Evolutionary conservation across 371 early-diverging fungal species (phyloP).

Genomic region (Chytridium lagenaria): DNA sequence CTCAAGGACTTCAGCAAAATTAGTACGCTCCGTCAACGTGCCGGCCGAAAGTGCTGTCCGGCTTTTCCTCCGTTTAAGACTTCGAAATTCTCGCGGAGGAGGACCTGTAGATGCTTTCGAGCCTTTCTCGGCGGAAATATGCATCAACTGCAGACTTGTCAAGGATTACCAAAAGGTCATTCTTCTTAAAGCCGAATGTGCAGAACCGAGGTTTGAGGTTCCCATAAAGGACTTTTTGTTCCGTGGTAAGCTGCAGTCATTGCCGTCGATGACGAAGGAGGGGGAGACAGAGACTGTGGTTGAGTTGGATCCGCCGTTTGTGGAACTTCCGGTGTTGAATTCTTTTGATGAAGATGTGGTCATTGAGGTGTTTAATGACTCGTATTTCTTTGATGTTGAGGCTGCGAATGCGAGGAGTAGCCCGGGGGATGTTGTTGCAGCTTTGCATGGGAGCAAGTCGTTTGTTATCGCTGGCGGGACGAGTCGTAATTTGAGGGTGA

Average conservation of each 20-base stretch:
- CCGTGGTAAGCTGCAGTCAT: conserved; percentile 23
- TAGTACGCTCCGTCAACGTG: conserved; percentile 69
- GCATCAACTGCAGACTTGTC: conserved; percentile 74
- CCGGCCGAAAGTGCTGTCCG: conserved; percentile 65
- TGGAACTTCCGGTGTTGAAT: conserved; percentile 55
- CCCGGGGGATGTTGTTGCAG: background rate
- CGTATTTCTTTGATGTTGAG: conserved; percentile 60
- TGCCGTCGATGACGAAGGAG: conserved; percentile 7
- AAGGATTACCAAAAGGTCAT: conserved; percentile 77
- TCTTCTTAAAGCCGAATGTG: conserved; percentile 62
- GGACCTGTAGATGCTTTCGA: background rate
- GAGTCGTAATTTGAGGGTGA: conserved; percentile 44
- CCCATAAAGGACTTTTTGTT: conserved; percentile 40
- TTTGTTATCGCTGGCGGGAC: background rate
- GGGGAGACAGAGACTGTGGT: conserved; percentile 15
- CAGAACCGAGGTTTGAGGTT: conserved; percentile 57
- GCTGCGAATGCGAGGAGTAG: conserved; percentile 9
- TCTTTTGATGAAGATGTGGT: conserved; percentile 55
- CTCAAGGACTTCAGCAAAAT: conserved; percentile 68
- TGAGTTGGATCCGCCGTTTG: conserved; percentile 23
- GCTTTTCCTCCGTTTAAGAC: conserved; percentile 68
- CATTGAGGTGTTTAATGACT: conserved; percentile 69
- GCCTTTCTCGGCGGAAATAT: conserved; percentile 52
- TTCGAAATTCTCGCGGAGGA: conserved; percentile 21
- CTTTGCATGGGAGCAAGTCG: background rate